Conservation (phyloP, 805 yeast genomes). For the Ogataea henricii region DNA sequence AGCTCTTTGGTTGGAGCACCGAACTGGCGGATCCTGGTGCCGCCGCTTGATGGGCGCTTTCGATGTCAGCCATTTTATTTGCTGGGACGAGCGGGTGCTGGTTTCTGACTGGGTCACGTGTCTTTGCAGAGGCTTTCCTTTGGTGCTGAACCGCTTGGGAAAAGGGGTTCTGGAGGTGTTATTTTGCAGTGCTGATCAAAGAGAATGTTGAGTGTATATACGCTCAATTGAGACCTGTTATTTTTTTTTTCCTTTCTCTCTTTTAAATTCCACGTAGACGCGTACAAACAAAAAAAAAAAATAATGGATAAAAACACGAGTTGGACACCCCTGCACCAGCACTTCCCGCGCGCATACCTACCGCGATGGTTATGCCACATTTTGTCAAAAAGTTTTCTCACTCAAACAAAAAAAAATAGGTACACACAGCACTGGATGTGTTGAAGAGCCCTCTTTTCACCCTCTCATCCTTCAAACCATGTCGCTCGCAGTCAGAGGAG, state of each 20-base stretch:
- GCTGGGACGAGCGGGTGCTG: not conserved
- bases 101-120: too few relatives aligned
- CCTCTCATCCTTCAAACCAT: not conserved
- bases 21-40: slow-evolving; percentile 8
- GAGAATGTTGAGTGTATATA: not conserved
- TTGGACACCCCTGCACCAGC: slow-evolving; percentile 1
- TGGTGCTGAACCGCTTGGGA: not conserved
- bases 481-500: slow-evolving; percentile 12
- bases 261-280: slow-evolving; percentile 6
- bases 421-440: not conserved
- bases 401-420: not conserved
- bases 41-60: slow-evolving; percentile 9
- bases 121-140: too few relatives aligned
- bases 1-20: slow-evolving; percentile 59
- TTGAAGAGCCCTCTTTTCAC: not conserved
- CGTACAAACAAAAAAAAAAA: not conserved
- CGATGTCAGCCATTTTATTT: slow-evolving; percentile 14
- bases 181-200: too few relatives aligned
- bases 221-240: not conserved
- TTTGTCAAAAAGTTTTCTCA: slow-evolving; percentile 7
- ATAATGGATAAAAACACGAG: not conserved
- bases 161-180: too few relatives aligned
- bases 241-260: not conserved
- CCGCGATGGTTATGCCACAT: not conserved
- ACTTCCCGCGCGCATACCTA: not conserved